Evolutionary conservation across 2,329 filamentous ascomycete species (phyloP).

Genomic region (Biscogniauxia marginata): DNA sequence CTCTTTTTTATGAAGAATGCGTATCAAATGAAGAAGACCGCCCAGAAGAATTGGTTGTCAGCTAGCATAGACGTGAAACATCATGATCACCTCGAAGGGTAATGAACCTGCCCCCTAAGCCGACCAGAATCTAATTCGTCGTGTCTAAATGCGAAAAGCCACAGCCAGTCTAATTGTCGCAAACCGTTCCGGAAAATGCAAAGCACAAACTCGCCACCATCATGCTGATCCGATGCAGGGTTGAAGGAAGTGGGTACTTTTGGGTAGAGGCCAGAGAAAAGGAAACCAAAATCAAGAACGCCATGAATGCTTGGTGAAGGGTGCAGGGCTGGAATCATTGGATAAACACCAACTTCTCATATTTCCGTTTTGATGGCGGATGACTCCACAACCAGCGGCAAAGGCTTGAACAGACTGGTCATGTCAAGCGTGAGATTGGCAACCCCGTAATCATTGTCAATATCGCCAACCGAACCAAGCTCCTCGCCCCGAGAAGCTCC

Average conservation of each 20-base stretch:
- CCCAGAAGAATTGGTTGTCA: constrained; percentile 18
- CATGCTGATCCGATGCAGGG: constrained; percentile 33
- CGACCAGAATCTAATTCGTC: constrained; percentile 31
- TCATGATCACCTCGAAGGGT: constrained; percentile 29
- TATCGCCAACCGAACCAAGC: constrained; percentile 65
- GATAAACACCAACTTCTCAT: constrained; percentile 16
- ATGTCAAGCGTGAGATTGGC: constrained; percentile 67
- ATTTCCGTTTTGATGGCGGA: constrained; percentile 44
- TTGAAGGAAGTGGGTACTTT: constrained; percentile 31
- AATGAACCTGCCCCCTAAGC: constrained; percentile 20
- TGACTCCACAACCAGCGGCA: constrained; percentile 44
- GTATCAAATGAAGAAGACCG: constrained; percentile 23
- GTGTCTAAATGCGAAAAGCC: constrained; percentile 36
- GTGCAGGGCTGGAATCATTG: constrained; percentile 11
- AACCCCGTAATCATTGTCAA: constrained; percentile 65
- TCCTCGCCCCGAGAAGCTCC: constrained; percentile 65
- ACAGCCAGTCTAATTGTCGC: constrained; percentile 34
- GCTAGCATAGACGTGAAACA: constrained; percentile 28
- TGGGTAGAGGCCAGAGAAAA: constrained; percentile 13
- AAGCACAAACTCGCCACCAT: constrained; percentile 34
- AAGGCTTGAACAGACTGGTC: constrained; percentile 67
- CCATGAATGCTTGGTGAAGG: constrained; percentile 28
- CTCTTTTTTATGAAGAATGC: constrained; percentile 28
- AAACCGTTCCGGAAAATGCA: constrained; percentile 36
- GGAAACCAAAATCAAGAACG: constrained; percentile 32